Base-by-base conservation (phyloP, 345 rosid species). In the Boechera retrofracta region DNA sequence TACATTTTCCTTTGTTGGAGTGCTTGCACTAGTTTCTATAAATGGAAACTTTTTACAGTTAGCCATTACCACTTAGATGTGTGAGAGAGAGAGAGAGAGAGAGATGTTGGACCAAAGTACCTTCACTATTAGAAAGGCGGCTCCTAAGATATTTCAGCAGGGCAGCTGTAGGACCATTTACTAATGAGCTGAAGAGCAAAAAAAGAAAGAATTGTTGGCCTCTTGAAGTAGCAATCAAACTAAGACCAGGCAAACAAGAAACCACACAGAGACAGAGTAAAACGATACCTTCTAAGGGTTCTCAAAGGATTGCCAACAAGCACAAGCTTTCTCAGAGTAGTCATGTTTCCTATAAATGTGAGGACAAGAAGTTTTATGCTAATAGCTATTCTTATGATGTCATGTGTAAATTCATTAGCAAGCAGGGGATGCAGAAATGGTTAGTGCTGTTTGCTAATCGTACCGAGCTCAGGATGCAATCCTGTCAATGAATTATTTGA, bases 401-500 rank as follows among this genome's bases (percentile, higher is more conserved):
- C 71, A 55, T 54, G 16, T 26, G 67, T 45, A 36, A 29, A 16
- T 8, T 55, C 36, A 47, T 35, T 32, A 62, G 31, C 71, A 69
- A 69, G 67, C 72, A 70, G 31, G 54, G 29, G 68, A 64, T 65
- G 55, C 38, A 38, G 12, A 72, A 66, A 65, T 58, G 26, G 60
- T 38, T 72, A 41, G 64, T 64, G 35, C 13, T 57, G 78, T 58
- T 69, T 51, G 74, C 73, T 74, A 75, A 78, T 68, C 82, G 58
- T 89, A 94, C 98, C 98, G 47, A 90, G 88, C 82, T 90, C 97
- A 32, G 95, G 84, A 60, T 93, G 92, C 82, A 94, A 86, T 77
- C 91, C 98, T 57, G 82, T 74, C 85, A 94, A 88, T 35, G 98
- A 88, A 82, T 94, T 94, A 82, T 94, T 94, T 61, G 97, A 94